These are phyloP conservation scores for Tetraselmis chui DNA, from an alignment of 139 green algal species.

Conservation along the genomic window DNA sequence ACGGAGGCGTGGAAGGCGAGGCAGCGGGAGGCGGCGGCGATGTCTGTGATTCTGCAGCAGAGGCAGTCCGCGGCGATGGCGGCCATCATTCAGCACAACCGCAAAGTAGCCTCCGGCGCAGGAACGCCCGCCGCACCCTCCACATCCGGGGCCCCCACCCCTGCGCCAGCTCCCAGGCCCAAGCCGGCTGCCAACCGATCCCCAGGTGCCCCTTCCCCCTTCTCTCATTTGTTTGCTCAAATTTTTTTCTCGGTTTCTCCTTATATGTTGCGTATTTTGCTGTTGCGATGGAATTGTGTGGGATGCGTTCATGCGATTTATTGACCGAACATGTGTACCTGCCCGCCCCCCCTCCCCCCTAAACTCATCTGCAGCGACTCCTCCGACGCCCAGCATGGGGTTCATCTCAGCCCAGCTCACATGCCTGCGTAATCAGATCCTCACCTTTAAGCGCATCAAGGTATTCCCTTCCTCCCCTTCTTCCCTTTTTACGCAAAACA, in stretches of 20 bases:
- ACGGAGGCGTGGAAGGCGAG: background rate
- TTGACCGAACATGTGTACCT: too few relatives aligned
- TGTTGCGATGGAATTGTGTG: too few relatives aligned
- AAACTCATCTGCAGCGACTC: background rate
- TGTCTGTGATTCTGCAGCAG: background rate
- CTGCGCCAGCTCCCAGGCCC: background rate
- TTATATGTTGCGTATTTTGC: too few relatives aligned
- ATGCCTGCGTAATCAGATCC: constrained; percentile 42
- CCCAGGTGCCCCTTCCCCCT: too few relatives aligned
- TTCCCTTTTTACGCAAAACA: background rate
- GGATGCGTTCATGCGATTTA: too few relatives aligned
- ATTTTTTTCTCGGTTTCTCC: too few relatives aligned
- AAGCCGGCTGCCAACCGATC: too few relatives aligned
- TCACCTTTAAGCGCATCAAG: constrained; percentile 40
- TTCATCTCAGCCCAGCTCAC: constrained; percentile 40
- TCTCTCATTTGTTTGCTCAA: too few relatives aligned
- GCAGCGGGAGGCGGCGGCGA: background rate
- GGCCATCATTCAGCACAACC: background rate
- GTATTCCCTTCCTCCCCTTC: constrained; percentile 2
- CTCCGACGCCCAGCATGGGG: constrained; percentile 1
- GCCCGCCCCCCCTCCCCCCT: too few relatives aligned
- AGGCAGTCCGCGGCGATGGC: background rate
- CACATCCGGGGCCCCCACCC: background rate
- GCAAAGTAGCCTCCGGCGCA: background rate
- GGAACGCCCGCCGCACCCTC: background rate